A percentile compares a stretch with the other conserved stretches of the same genome.
phyloP scores from a whole-genome alignment of 192 early-diverging fungal species.

The Entomortierella parvispora region DNA sequence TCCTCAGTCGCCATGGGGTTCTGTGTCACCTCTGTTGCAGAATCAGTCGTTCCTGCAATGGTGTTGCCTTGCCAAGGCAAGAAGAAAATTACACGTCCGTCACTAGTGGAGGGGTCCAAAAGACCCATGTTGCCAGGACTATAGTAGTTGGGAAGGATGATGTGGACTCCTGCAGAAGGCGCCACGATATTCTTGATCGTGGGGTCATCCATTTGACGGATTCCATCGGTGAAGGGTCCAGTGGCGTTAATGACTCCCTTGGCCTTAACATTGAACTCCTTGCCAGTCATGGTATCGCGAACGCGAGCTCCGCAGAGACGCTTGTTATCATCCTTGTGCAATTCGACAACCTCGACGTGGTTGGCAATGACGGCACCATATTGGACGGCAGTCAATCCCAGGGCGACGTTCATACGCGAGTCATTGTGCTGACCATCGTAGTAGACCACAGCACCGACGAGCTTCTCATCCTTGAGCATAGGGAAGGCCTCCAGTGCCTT shows the following conservation, averaged over 20 bases:
- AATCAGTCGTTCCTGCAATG: conserved; percentile 96
- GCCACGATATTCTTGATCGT: conserved; percentile 86
- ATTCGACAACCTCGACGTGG: conserved; percentile 87
- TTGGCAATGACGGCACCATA: conserved; percentile 94
- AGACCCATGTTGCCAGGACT: conserved; percentile 94
- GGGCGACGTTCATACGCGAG: conserved; percentile 94
- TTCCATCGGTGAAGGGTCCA: conserved; percentile 83
- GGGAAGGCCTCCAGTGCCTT: conserved; percentile 96
- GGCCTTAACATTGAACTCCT: conserved; percentile 84
- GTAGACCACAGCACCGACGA: conserved; percentile 96
- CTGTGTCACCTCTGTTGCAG: conserved; percentile 83
- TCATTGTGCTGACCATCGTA: conserved; percentile 99
- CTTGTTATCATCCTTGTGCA: conserved; percentile 78
- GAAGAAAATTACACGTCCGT: conserved; percentile 98
- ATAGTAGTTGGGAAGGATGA: conserved; percentile 96
- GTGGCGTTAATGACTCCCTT: conserved; percentile 97
- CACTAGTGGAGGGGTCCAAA: conserved; percentile 92
- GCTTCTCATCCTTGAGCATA: conserved; percentile 87
- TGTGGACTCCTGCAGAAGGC: conserved; percentile 92
- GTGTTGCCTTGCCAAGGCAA: conserved; percentile 97
- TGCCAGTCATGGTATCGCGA: conserved; percentile 86
- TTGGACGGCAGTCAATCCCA: conserved; percentile 89
- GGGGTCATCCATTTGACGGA: conserved; percentile 91
- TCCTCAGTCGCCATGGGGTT: conserved; percentile 91
- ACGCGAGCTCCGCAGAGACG: conserved; percentile 82